A percentile compares a stretch with the other conserved stretches of the same genome.
phyloP scores from a whole-genome alignment of 345 rosid genomes.

The Pugionium dolabratum region DNA sequence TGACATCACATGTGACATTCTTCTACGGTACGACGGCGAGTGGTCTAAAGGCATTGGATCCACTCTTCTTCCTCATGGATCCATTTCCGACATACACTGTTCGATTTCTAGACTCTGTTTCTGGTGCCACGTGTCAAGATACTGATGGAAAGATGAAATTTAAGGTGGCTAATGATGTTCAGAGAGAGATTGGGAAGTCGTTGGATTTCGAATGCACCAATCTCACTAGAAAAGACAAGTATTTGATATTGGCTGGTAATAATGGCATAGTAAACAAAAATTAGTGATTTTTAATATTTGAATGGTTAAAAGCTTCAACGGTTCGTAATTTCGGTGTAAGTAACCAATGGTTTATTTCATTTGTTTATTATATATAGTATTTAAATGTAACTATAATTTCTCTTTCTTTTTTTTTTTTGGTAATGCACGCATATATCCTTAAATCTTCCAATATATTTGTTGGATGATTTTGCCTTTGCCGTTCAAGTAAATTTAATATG shows the following conservation, averaged over 20 bases:
- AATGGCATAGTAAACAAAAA: conserved; percentile 48
- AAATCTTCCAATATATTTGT: too few species aligned
- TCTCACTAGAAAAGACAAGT: conserved; percentile 74
- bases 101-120: conserved; percentile 47
- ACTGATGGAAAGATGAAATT: conserved; percentile 42
- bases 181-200: conserved; percentile 53
- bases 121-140: conserved; percentile 39
- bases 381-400: too few species aligned
- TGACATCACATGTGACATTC: conserved; percentile 49
- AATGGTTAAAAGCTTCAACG: neutral
- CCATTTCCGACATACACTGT: conserved; percentile 53
- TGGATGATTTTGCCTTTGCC: too few species aligned
- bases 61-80: conserved; percentile 66
- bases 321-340: conserved; percentile 21
- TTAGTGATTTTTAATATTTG: conserved; percentile 5
- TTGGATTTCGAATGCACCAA: conserved; percentile 64
- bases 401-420: too few species aligned
- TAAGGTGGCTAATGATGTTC: conserved; percentile 68
- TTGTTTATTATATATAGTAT: conserved; percentile 7
- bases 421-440: too few species aligned
- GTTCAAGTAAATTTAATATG: too few species aligned
- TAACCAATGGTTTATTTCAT: conserved; percentile 23
- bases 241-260: conserved; percentile 77
- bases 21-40: conserved; percentile 77
- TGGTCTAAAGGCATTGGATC: conserved; percentile 73